A percentile compares a stretch with the other conserved stretches of the same genome.
Conservation (phyloP, 1,139 yeast genomes). For the Kluyveromyces sp. region DNA sequence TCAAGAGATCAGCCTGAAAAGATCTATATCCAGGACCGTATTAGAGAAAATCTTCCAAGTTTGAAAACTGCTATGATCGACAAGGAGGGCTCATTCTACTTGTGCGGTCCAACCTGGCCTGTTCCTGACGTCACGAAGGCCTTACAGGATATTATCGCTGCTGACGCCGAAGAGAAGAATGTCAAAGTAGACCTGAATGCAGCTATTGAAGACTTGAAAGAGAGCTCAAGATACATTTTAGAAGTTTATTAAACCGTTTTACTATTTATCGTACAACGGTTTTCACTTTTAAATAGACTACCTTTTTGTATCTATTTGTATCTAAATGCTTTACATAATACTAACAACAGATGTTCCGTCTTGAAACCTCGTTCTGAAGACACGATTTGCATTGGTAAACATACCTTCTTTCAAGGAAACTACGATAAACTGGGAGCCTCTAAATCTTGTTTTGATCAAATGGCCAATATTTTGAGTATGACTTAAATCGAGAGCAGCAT, state of each 20-base stretch:
- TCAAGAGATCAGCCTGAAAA: conserved; percentile 95
- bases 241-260: conserved; percentile 66
- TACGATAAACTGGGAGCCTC: conserved; percentile 93
- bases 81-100: conserved; percentile 82
- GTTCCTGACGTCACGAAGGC: conserved; percentile 95
- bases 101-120: conserved; percentile 99
- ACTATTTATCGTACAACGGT: neutral
- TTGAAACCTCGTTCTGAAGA: conserved; percentile 88
- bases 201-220: conserved; percentile 90
- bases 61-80: conserved; percentile 73
- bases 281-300: too few species aligned
- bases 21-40: conserved; percentile 91
- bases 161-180: conserved; percentile 66
- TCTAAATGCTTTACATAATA: conserved; percentile 32
- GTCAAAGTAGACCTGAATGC: conserved; percentile 63
- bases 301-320: neutral
- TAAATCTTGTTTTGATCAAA: conserved; percentile 86
- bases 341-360: conserved; percentile 95
- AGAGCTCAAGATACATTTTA: conserved; percentile 81
- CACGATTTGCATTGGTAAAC: conserved; percentile 95
- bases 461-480: conserved; percentile 98
- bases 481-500: conserved; percentile 93
- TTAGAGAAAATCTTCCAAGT: conserved; percentile 65
- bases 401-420: conserved; percentile 96
- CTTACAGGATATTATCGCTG: conserved; percentile 67